A percentile compares a stretch with the other conserved stretches of the same genome.
Conservation (phyloP, 768 basidiomycete genomes). For the Glaciozyma martinii region DNA sequence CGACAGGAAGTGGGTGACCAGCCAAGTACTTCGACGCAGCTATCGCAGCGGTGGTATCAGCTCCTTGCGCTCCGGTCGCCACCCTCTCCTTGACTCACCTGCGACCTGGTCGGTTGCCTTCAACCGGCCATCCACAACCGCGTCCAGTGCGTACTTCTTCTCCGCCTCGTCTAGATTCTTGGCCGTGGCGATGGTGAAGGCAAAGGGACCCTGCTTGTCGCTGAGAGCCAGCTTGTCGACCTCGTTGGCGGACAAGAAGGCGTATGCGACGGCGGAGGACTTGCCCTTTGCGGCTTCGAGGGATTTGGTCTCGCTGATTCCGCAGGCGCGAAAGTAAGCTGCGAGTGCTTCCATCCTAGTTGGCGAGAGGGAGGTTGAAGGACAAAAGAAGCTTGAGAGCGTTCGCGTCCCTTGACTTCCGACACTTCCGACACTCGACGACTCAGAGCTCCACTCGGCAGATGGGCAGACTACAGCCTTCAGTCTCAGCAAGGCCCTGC, state of each 20-base stretch:
- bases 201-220: slow-evolving; percentile 22
- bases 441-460: too few species aligned
- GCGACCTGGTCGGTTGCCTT: slow-evolving; percentile 76
- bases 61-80: background rate
- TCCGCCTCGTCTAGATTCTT: slow-evolving; percentile 47
- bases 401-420: too few species aligned
- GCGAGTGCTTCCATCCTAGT: too few species aligned
- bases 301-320: too few species aligned
- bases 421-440: too few species aligned
- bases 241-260: slow-evolving; percentile 5
- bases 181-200: slow-evolving; percentile 45
- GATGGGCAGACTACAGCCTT: too few species aligned
- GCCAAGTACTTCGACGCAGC: slow-evolving; percentile 72
- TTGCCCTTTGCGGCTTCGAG: slow-evolving; percentile 1
- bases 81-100: slow-evolving; percentile 48
- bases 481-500: too few species aligned
- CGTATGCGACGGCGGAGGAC: slow-evolving; percentile 1
- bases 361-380: too few species aligned
- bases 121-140: slow-evolving; percentile 62
- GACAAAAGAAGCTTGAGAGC: too few species aligned
- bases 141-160: slow-evolving; percentile 55
- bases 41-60: slow-evolving; percentile 34
- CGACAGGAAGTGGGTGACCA: slow-evolving; percentile 51
- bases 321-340: too few species aligned
- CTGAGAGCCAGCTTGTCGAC: slow-evolving; percentile 3